Evolutionary conservation across 83 land plant species (phyloP).

Genomic region (Picea engelmannii): DNA sequence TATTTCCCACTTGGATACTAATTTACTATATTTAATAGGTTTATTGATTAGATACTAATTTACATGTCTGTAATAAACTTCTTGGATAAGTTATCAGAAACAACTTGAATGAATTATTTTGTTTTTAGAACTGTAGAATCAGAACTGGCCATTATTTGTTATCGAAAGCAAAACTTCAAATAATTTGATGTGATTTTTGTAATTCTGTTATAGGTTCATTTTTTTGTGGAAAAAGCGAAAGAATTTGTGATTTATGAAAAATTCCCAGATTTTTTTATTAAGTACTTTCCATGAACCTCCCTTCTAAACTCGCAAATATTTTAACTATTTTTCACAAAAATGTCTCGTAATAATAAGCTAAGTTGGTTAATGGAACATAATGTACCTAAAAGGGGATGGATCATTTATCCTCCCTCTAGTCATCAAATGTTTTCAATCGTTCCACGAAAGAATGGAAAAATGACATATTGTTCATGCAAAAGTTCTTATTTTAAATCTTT

Average conservation of each 20-base stretch:
- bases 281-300: too few species aligned
- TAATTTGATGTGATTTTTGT: neutral
- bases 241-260: too few species aligned
- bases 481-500: too few species aligned
- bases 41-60: too few species aligned
- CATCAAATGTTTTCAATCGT: neutral
- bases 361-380: neutral
- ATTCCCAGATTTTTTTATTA: too few species aligned
- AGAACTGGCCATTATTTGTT: too few species aligned
- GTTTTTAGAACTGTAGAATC: neutral
- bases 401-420: too few species aligned
- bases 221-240: too few species aligned
- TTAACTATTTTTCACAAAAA: neutral
- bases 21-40: neutral
- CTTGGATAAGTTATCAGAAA: neutral
- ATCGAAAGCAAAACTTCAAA: neutral
- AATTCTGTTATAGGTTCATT: too few species aligned
- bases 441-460: neutral
- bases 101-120: neutral
- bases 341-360: neutral
- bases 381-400: neutral
- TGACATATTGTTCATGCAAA: neutral
- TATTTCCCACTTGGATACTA: neutral
- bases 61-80: too few species aligned
- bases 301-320: neutral